phyloP scores from a whole-genome alignment of 306 rosid genomes.

The Citrullus colocynthis region DNA sequence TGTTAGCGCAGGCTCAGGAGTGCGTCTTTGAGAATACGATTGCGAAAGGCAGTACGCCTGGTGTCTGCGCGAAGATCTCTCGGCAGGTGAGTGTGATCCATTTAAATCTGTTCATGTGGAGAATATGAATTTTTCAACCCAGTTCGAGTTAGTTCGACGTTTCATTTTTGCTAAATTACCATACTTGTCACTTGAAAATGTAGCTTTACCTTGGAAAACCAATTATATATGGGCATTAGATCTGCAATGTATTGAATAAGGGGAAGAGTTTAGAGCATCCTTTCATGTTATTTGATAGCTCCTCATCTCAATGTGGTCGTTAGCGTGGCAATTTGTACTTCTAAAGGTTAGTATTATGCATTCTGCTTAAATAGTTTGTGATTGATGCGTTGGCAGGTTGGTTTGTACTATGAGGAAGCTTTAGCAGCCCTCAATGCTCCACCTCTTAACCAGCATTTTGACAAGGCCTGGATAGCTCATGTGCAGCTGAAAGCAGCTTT shows the following conservation, averaged over 20 bases:
- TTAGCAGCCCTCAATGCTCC: conserved; percentile 61
- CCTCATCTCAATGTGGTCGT: neutral
- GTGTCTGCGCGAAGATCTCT: conserved; percentile 94
- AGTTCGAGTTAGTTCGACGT: neutral
- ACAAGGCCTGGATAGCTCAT: conserved; percentile 75
- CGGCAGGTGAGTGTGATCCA: conserved; percentile 52
- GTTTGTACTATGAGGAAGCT: conserved; percentile 87
- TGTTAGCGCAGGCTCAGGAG: conserved; percentile 99
- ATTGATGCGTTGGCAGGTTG: conserved; percentile 49
- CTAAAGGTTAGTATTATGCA: conserved; percentile 1
- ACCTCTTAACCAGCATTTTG: conserved; percentile 81
- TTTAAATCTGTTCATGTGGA: neutral
- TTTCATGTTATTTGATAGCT: neutral
- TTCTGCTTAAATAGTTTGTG: conserved; percentile 10
- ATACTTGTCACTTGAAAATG: neutral
- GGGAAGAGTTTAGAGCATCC: neutral
- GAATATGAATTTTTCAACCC: neutral
- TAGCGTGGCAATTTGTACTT: neutral
- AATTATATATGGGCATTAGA: neutral
- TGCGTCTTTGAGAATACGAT: conserved; percentile 86
- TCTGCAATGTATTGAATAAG: neutral
- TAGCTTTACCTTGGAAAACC: neutral
- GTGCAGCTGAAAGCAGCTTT: conserved; percentile 79
- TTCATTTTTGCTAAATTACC: neutral
- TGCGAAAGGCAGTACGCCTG: conserved; percentile 90